phyloP scores from a whole-genome alignment of 2,329 filamentous ascomycete genomes.

The Scolecobasidium constrictum region DNA sequence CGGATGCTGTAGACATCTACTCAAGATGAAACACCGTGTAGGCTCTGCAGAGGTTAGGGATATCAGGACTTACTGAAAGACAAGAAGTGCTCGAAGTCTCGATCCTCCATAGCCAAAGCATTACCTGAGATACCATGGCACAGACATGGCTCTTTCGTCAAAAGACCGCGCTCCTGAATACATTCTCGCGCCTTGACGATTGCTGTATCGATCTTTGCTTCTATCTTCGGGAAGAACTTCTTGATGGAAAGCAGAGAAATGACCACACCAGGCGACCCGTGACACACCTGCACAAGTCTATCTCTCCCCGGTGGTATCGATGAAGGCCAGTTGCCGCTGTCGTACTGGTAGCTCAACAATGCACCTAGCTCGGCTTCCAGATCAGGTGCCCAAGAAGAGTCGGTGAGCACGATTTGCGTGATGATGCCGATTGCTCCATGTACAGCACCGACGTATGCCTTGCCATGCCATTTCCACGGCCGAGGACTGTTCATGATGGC shows the following conservation, averaged over 20 bases:
- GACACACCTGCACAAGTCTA: constrained; percentile 53
- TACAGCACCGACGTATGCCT: constrained; percentile 53
- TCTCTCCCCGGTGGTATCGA: constrained; percentile 38
- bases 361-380: constrained; percentile 43
- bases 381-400: constrained; percentile 41
- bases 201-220: constrained; percentile 41
- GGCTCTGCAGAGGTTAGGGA: constrained; percentile 1
- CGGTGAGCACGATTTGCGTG: constrained; percentile 54
- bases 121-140: constrained; percentile 58
- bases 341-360: constrained; percentile 48
- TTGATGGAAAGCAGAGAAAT: constrained; percentile 46
- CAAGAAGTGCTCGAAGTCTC: constrained; percentile 46
- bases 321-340: constrained; percentile 54
- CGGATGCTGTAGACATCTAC: no score
- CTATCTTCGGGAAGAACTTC: constrained; percentile 44
- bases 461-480: constrained; percentile 55
- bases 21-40: no score
- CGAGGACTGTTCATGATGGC: constrained; percentile 45
- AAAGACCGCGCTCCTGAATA: constrained; percentile 45
- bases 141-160: constrained; percentile 54
- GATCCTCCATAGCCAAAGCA: constrained; percentile 43
- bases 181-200: constrained; percentile 42
- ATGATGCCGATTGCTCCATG: constrained; percentile 62
- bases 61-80: constrained; percentile 29
- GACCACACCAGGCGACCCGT: constrained; percentile 54